phyloP scores from a whole-genome alignment of 192 early-diverging fungal genomes.

The Oehlia diaphana region DNA sequence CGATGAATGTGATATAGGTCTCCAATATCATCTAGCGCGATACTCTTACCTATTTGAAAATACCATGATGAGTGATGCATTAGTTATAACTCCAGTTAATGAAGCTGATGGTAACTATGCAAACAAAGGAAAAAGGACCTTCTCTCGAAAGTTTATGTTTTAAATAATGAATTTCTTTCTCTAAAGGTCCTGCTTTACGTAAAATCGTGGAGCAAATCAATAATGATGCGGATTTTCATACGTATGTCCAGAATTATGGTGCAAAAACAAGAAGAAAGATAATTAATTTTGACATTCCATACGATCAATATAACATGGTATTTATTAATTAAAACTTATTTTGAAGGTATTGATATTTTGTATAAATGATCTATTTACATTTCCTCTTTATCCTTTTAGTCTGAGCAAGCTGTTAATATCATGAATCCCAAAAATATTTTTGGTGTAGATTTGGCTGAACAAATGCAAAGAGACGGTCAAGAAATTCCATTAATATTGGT shows the following conservation, averaged over 20 bases:
- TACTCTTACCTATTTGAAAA: slow-evolving; percentile 82
- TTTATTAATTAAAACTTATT: too few species aligned
- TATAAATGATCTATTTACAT: background rate
- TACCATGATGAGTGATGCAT: slow-evolving; percentile 56
- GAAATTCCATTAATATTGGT: slow-evolving; percentile 77
- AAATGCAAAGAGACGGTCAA: slow-evolving; percentile 69
- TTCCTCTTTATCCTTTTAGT: slow-evolving; percentile 36
- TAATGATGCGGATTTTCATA: slow-evolving; percentile 54
- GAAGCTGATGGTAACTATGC: slow-evolving; percentile 28
- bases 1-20: slow-evolving; percentile 80
- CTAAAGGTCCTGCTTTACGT: slow-evolving; percentile 37
- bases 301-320: slow-evolving; percentile 48
- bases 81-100: slow-evolving; percentile 38
- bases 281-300: slow-evolving; percentile 42
- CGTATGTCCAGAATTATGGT: slow-evolving; percentile 44
- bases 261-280: slow-evolving; percentile 27
- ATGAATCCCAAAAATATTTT: slow-evolving; percentile 77
- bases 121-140: background rate
- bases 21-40: slow-evolving; percentile 77
- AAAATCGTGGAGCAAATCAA: slow-evolving; percentile 61
- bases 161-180: background rate
- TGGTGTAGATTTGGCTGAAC: slow-evolving; percentile 72
- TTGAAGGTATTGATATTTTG: slow-evolving; percentile 4
- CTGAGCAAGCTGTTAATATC: slow-evolving; percentile 55
- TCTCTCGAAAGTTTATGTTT: background rate